Percentiles rank a stretch among this genome's conserved stretches.
These are phyloP conservation scores for Leccinum subtestaceum DNA, from an alignment of 768 basidiomycete species.

Conservation along the genomic window DNA sequence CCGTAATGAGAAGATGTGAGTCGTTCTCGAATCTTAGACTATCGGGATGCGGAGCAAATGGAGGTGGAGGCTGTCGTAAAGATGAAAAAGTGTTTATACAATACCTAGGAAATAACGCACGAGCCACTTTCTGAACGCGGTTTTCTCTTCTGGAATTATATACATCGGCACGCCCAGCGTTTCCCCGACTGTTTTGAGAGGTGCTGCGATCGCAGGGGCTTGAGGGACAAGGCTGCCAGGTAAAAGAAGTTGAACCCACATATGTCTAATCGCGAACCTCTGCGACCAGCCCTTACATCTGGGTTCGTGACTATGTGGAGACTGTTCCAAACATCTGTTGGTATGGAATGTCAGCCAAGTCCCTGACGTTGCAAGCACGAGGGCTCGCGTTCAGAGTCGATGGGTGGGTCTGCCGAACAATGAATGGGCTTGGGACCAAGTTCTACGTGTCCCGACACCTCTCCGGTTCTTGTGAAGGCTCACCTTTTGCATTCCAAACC, in stretches of 20 bases:
- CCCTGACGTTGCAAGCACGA: neutral
- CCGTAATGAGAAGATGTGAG: constrained; percentile 71
- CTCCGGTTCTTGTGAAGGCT: constrained; percentile 1
- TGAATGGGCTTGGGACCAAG: neutral
- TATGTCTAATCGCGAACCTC: constrained; percentile 51
- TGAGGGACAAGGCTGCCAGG: neutral
- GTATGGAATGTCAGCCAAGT: constrained; percentile 10
- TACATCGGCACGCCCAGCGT: constrained; percentile 52
- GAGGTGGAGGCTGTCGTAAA: constrained; percentile 41
- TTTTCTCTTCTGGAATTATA: constrained; percentile 56
- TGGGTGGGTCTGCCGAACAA: too few relatives aligned
- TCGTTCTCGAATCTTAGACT: constrained; percentile 23
- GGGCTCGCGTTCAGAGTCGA: neutral
- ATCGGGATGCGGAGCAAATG: constrained; percentile 24
- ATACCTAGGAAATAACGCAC: constrained; percentile 35
- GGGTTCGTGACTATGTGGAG: constrained; percentile 72
- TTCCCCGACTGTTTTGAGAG: constrained; percentile 60
- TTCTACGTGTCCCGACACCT: neutral
- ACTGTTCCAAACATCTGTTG: constrained; percentile 71
- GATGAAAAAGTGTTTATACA: constrained; percentile 15
- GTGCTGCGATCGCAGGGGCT: constrained; percentile 46
- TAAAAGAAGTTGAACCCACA: constrained; percentile 37
- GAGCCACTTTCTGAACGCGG: constrained; percentile 63
- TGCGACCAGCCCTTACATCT: constrained; percentile 60
- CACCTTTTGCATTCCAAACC: constrained; percentile 63